phyloP scores from a whole-genome alignment of 2,329 filamentous ascomycete genomes.

The Aspergillus tubingensis region DNA sequence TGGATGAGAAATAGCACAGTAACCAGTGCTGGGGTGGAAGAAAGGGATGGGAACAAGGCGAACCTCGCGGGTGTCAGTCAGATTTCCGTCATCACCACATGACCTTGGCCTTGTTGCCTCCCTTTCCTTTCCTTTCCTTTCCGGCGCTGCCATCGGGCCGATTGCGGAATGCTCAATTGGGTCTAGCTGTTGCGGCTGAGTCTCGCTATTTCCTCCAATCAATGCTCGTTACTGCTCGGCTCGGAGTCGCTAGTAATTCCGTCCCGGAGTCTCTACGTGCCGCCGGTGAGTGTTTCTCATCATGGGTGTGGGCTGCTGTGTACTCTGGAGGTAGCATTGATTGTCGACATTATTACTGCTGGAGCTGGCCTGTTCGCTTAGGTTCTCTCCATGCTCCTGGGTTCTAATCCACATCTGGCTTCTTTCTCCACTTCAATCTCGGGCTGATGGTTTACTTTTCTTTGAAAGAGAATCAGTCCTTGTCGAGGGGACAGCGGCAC shows the following conservation, averaged over 20 bases:
- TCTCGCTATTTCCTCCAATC: neutral
- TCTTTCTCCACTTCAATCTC: neutral
- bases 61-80: slow-evolving; percentile 18
- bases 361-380: neutral
- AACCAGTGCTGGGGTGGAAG: slow-evolving; percentile 16
- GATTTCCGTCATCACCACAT: slow-evolving; percentile 29
- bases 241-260: neutral
- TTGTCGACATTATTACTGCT: neutral
- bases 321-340: neutral
- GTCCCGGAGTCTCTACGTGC: neutral
- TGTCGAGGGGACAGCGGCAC: neutral
- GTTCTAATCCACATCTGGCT: neutral
- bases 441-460: neutral
- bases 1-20: slow-evolving; percentile 16
- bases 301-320: neutral
- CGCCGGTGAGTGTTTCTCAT: neutral
- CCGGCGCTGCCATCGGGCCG: slow-evolving; percentile 17
- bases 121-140: slow-evolving; percentile 9
- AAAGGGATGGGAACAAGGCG: slow-evolving; percentile 12
- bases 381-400: neutral
- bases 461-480: neutral
- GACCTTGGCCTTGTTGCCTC: slow-evolving; percentile 16
- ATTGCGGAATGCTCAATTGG: neutral
- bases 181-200: slow-evolving; percentile 10
- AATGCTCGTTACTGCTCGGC: neutral